phyloP scores from a whole-genome alignment of 192 early-diverging fungal genomes.

The Funneliformis mosseae region DNA sequence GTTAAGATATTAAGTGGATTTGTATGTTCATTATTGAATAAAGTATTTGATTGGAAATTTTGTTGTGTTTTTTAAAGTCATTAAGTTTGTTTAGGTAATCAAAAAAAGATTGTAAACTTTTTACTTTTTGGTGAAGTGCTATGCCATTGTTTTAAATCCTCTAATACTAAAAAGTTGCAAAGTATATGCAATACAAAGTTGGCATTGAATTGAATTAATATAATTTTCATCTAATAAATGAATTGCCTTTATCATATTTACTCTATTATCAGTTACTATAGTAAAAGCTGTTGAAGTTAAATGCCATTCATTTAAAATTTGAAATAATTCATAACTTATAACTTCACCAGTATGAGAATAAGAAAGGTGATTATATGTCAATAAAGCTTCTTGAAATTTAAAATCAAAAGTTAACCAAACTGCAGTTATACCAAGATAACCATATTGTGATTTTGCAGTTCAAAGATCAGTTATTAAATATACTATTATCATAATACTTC shows the following conservation, averaged over 20 bases:
- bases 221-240: neutral
- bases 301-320: too few relatives aligned
- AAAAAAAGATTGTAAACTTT: neutral
- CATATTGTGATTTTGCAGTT: too few relatives aligned
- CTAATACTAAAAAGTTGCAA: neutral
- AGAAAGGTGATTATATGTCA: too few relatives aligned
- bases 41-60: neutral
- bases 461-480: neutral
- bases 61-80: neutral
- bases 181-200: neutral
- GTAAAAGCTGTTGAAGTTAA: neutral
- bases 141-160: neutral
- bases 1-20: neutral
- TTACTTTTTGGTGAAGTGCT: neutral
- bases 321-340: too few relatives aligned
- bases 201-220: neutral
- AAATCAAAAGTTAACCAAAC: too few relatives aligned
- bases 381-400: too few relatives aligned
- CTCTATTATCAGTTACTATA: neutral
- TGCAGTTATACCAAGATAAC: too few relatives aligned
- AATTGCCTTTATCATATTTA: neutral
- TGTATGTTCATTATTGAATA: neutral
- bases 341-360: too few relatives aligned
- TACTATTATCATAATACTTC: slow-evolving; percentile 26
- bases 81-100: neutral